phyloP scores from a whole-genome alignment of 495 filamentous ascomycete genomes.

The Lindgomyces ingoldianus region DNA sequence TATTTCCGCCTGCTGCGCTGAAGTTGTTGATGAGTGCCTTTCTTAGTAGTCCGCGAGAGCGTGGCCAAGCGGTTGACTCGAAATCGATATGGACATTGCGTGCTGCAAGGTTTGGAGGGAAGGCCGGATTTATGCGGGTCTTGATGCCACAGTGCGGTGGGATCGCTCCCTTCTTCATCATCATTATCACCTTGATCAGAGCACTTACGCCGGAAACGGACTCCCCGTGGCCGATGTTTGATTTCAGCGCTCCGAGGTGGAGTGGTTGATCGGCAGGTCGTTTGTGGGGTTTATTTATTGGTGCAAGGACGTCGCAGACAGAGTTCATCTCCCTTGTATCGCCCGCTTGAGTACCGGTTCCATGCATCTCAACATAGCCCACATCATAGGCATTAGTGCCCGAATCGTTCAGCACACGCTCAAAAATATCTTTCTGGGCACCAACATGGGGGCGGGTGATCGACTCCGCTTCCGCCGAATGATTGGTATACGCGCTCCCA shows the following conservation, averaged over 20 bases:
- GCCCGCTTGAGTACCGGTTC: constrained; percentile 46
- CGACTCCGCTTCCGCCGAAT: constrained; percentile 44
- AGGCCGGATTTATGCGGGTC: constrained; percentile 14
- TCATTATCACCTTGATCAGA: constrained; percentile 47
- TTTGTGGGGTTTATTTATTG: background rate
- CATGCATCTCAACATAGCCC: constrained; percentile 46
- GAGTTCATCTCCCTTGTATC: constrained; percentile 42
- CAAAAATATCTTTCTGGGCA: constrained; percentile 36
- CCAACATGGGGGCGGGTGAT: constrained; percentile 44
- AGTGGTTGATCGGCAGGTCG: background rate
- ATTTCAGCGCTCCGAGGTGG: background rate
- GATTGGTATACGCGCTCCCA: constrained; percentile 38
- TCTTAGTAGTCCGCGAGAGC: background rate
- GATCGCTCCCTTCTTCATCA: constrained; percentile 29
- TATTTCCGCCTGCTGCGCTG: constrained; percentile 40
- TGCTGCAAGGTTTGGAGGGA: constrained; percentile 1
- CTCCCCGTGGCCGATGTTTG: constrained; percentile 37
- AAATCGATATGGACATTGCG: constrained; percentile 16
- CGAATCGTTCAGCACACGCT: constrained; percentile 32
- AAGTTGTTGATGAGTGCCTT: constrained; percentile 39
- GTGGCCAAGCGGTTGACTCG: background rate
- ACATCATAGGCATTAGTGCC: constrained; percentile 34
- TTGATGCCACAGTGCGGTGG: constrained; percentile 29
- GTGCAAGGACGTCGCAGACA: constrained; percentile 33
- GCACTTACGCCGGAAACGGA: constrained; percentile 41